A percentile compares a stretch with the other conserved stretches of the same genome.
These are phyloP conservation scores for Phaseolus lunatus DNA, from an alignment of 306 rosid genomes.

Conservation along the genomic window DNA sequence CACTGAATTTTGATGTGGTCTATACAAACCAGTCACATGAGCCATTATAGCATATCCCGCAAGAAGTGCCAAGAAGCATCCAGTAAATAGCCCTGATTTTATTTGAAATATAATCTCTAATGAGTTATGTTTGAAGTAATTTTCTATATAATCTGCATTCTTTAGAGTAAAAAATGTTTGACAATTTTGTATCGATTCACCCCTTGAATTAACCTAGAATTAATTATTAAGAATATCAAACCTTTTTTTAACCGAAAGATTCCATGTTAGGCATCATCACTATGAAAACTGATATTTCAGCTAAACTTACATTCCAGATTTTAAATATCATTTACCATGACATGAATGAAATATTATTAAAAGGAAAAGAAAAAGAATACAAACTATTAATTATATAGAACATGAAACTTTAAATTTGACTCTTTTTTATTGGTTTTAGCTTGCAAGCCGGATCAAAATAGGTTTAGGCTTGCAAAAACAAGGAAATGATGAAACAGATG, in stretches of 20 bases:
- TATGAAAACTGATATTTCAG: too few species aligned
- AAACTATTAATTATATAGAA: too few species aligned
- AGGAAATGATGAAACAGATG: constrained; percentile 4
- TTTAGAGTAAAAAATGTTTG: neutral
- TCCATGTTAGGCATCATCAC: too few species aligned
- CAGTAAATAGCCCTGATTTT: constrained; percentile 80
- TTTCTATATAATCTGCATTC: neutral
- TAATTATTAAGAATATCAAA: too few species aligned
- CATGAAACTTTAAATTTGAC: neutral
- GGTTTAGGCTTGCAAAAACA: neutral
- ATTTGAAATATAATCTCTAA: constrained; percentile 25
- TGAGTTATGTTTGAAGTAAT: constrained; percentile 19
- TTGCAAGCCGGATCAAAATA: neutral
- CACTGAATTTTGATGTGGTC: constrained; percentile 59
- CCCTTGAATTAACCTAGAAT: neutral
- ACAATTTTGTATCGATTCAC: neutral
- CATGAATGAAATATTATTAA: too few species aligned
- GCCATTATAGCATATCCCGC: constrained; percentile 93
- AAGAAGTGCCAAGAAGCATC: constrained; percentile 79
- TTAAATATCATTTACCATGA: too few species aligned
- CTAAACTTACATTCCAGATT: too few species aligned
- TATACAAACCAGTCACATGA: constrained; percentile 76
- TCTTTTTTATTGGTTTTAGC: neutral
- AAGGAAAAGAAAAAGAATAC: too few species aligned
- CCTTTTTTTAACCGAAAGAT: too few species aligned